Evolutionary conservation across 2,329 filamentous ascomycete genomes (phyloP), one percentile per base, ranked within the genome.

Genomic region (Amesomyces nigricolor): DNA sequence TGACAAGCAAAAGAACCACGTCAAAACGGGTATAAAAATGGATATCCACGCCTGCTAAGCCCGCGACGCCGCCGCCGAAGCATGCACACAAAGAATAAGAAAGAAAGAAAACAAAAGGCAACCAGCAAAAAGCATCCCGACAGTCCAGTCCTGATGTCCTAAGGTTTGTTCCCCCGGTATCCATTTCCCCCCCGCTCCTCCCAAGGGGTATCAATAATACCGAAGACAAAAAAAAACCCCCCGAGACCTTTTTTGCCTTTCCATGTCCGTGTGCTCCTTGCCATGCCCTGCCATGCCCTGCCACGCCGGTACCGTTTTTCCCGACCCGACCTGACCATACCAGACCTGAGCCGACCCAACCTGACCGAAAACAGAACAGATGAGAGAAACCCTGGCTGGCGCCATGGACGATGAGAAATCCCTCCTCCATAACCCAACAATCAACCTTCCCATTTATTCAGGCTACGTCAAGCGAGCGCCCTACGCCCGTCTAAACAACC

Each of bases 401-500:
- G 46, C 10, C 35, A 40, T 32, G 17, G 11, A 22, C 32, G 38
- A 47, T 6, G 11, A 47, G 35, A 11, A 47, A 9, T 19, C 29
- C 29, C 37, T 29, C 29, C 13, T 19, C 51, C 38, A 38, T 39
- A 26, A 26, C 42, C 22, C 51, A 42, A 35, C 8, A 32, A 40
- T 11, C 43, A 32, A 45, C 4, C 6, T 26, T 26, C 22, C 22
- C 22, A 26, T 6, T 26, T 26, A 5, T 26, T 26, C 22, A 26
- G 22, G 22, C 22, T 26, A 26, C 22, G 4, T 26, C 22, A 26
- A 26, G 22, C 22, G 22, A 26, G 22, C 22, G 6, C 9, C 30
- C 35, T 43, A 59, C 77, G 77, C 54, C 53, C 57, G 47, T 64
- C 83, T 77, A 65, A 88, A 89, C 49, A 91, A 68, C 62, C 88